Evolutionary conservation across 768 basidiomycete species (phyloP), one percentile per base, ranked within the genome.

Genomic region (Rhizopogon vesiculosus): DNA sequence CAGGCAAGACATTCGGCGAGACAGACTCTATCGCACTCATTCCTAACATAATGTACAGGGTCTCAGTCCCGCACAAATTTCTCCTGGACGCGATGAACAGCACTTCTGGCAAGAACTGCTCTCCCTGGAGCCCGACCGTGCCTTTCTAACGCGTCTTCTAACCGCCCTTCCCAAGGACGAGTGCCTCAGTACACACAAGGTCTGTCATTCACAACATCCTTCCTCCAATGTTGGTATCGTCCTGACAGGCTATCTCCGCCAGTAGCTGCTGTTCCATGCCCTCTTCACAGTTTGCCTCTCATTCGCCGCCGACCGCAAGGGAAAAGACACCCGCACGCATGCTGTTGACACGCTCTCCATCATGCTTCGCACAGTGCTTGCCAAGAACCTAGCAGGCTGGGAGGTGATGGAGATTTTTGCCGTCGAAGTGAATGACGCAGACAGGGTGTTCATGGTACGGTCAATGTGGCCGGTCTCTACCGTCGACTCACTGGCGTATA

Each of bases 331-430:
- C 9, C 61, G 64, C 7, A 18, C 58, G 16, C 76, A 81, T 59
- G 79, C 85, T 3, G 58, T 86, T 15, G 75, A 81, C 59, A 83
- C 81, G 1, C 66, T 86, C 38, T 68, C 76, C 0, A 67, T 83
- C 13, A 33, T 82, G 3, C 62, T 79, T 19, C 75, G 78, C 9
- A 72, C 72, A 52, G 64, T 85, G 16, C 70, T 88, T 51, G 72
- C 71, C 39, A 87, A 87, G 69, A 78, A 80, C 53, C 65, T 82
- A 1, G 76, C 81, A 3, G 87, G 87, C 31, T 87, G 83, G 84
- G 87, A 89, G 62, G 76, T 83, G 7, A 89, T 89, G 86, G 81
- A 87, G 41, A 65, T 86, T 22, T 77, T 87, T 43, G 84, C 84
- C 2, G 83, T 84, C 13, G 80, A 79, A 42, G 82, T 85, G 5